Evolutionary conservation across 164 flowering plant species (phyloP), one percentile per base, ranked within the genome.

Genomic region (Houttuynia cordata): DNA sequence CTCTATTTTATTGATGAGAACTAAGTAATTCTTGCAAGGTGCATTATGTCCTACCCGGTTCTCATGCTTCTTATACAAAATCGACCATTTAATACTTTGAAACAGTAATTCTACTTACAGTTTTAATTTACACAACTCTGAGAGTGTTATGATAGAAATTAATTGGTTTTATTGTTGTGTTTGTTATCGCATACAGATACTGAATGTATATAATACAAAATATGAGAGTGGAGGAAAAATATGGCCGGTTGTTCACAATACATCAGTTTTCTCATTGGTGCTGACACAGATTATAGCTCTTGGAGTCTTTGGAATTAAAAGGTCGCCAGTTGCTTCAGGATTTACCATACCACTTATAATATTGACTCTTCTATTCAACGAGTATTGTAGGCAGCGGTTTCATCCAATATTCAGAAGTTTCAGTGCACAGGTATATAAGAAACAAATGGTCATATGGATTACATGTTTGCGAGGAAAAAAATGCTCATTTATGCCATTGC

Each of bases 191-290:
- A 60, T 79, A 61, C 90, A 91, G 98, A 70, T 93, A 59, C 78
- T 90, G 42, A 85, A 91, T 65, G 99, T 94, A 19, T 94, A 94
- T 63, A 53, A 74, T 3, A 15, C 79, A 34, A 83, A 84, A 56
- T 94, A 91, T 64, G 87, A 94, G 52, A 81, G 73, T 45, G 86
- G 94, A 56, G 99, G 99, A 41, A 79, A 74, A 55, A 75, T 70
- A 39, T 94, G 99, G 99, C 96, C 97, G 51, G 75, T 87, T 59
- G 79, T 75, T 24, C 97, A 94, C 78, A 87, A 81, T 72, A 77
- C 97, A 30, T 83, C 83, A 19, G 83, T 94, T 57, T 85, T 91
- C 74, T 87, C 99, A 10, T 65, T 94, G 82, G 80, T 88, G 63
- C 64, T 94, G 59, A 65, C 81, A 21, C 99, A 94, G 73, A 65